Percentiles rank a stretch among this genome's conserved stretches.
Evolutionary conservation across 208 protist species (phyloP).

Genomic region (Acanthamoeba triangularis): DNA sequence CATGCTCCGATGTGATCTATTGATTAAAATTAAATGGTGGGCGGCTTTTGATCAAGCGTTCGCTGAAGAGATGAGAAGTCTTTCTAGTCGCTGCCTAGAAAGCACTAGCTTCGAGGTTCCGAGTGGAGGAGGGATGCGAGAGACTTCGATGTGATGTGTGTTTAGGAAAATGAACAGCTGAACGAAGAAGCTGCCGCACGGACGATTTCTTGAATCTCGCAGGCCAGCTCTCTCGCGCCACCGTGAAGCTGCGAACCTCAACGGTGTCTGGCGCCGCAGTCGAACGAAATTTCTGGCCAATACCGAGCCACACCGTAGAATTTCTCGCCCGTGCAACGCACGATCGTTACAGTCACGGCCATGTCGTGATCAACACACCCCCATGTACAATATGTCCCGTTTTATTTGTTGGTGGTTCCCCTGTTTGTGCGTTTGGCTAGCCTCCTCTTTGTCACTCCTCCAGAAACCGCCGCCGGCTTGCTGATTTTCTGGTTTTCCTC

Average conservation of each 20-base stretch:
- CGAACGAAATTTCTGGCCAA: neutral
- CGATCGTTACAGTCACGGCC: too few species aligned
- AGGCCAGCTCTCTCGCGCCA: too few species aligned
- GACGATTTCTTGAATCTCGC: too few species aligned
- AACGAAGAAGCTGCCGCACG: too few species aligned
- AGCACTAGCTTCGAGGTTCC: neutral
- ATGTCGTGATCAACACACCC: too few species aligned
- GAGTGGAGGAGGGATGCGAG: neutral
- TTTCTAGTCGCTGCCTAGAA: too few species aligned
- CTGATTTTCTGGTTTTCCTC: neutral
- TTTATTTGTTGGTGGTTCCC: neutral
- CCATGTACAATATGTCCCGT: too few species aligned
- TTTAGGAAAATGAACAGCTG: too few species aligned
- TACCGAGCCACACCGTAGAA: neutral
- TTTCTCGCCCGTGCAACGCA: too few species aligned
- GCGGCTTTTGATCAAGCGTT: neutral
- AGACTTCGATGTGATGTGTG: neutral
- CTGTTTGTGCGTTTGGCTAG: slow-evolving; percentile 4
- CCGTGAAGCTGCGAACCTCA: too few species aligned
- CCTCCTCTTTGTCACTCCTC: neutral
- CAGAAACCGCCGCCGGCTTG: too few species aligned
- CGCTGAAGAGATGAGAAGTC: neutral
- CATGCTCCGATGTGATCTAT: neutral
- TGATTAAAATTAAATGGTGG: neutral
- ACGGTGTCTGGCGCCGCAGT: neutral